These are phyloP conservation scores for Fraxinus nigra DNA, from an alignment of 305 asterid species.

Conservation along the genomic window DNA sequence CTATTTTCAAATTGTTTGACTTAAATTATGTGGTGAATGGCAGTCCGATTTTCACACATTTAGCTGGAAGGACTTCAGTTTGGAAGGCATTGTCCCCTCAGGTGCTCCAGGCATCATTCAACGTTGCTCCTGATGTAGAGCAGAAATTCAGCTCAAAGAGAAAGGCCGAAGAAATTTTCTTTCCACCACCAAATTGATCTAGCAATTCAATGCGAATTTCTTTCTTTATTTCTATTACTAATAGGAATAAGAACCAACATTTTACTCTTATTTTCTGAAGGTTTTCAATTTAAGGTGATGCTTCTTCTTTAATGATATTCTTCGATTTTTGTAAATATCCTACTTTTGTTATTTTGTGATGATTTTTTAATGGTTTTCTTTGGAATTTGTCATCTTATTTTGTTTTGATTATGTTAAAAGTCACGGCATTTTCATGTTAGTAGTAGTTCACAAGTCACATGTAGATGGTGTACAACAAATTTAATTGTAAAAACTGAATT, in stretches of 20 bases:
- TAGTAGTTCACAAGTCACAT: too few species aligned
- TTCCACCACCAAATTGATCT: slow-evolving; percentile 6
- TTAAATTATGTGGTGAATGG: neutral
- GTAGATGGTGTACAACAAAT: too few species aligned
- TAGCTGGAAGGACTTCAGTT: slow-evolving; percentile 18
- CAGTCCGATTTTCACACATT: slow-evolving; percentile 17
- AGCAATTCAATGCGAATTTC: neutral
- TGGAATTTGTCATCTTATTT: too few species aligned
- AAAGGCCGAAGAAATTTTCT: slow-evolving; percentile 1
- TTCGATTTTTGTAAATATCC: neutral
- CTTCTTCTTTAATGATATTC: neutral
- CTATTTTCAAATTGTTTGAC: neutral
- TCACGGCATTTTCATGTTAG: too few species aligned
- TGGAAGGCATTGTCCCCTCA: slow-evolving; percentile 16
- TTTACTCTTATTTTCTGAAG: neutral
- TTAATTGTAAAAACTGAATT: too few species aligned
- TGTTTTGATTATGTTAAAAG: too few species aligned
- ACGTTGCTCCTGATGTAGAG: slow-evolving; percentile 9
- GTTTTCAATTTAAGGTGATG: neutral
- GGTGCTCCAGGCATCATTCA: slow-evolving; percentile 18
- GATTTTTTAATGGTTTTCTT: too few species aligned
- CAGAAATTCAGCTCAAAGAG: slow-evolving; percentile 16
- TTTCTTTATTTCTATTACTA: neutral
- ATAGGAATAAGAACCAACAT: neutral
- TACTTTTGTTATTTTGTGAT: too few species aligned